Evolutionary conservation across 192 early-diverging fungal species (phyloP), one percentile per base, ranked within the genome.

Genomic region (Oehlia diaphana): DNA sequence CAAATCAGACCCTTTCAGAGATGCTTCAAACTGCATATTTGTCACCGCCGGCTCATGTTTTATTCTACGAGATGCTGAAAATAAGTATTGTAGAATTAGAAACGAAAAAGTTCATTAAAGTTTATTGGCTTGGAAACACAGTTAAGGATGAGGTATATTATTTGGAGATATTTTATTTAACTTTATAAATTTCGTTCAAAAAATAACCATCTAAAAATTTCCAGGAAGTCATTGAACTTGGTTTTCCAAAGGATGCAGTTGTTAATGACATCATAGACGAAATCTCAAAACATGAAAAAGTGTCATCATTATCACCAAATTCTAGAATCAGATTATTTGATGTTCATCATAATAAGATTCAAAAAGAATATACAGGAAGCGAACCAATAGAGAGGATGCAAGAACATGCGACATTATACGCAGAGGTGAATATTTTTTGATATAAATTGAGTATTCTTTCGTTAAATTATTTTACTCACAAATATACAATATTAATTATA

Each of bases 41-140:
- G 31, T 69, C 80, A 3, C 66, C 78, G 49, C 74, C 82, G 50
- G 81, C 86, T 50, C 85, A 84, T 53, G 78, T 87, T 10, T 76
- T 99, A 12, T 89, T 87, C 74, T 99, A 97, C 83, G 96, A 99
- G 82, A 87, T 95, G 63, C 74, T 98, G 65, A 93, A 96, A 44
- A 87, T 96, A 26, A 87, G 90, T 50, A 87, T 98, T 23, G 81
- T 86, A 31, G 95, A 99, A 83, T 83, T 98, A 31, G 96, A 98
- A 74, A 91, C 80, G 39, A 96, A 96, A 83, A 88, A 91, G 58
- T 82, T 80, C 64, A 75, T 98, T 16, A 92, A 91, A 42, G 87
- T 97, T 7, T 87, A 80, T 13, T 94, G 86, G 81, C 85, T 96
- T 19, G 91, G 92, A 53, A 86, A 86, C 4, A 86, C 84, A 21